Evolutionary conservation across 1,284 basidiomycete genomes (phyloP), one percentile per base, ranked within the genome.

Genomic region (Irpex sp.): DNA sequence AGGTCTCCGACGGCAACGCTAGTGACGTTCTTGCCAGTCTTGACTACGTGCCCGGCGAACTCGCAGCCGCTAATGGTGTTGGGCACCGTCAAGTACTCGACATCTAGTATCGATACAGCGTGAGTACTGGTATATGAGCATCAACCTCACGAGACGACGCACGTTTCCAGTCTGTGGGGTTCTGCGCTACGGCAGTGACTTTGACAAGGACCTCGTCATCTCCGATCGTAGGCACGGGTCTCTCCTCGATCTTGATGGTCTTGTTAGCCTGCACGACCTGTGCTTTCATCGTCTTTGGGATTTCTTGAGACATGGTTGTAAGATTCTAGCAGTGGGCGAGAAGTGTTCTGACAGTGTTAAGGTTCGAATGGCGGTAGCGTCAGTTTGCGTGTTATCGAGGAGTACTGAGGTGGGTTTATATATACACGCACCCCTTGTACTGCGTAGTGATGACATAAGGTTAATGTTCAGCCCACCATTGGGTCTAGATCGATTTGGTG

Each of bases 131-230:
- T 21, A 45, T n/a, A 52, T 7, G 48, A 35, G 5, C 23, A 21
- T 51, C 23, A 45, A 45, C 12, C 18, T 37, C 16, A 18, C 10
- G 37, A 45, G 49, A 28, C 21, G 21, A 63, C 67, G 35, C 48
- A 70, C 70, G 63, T 48, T 71, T 67, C 64, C 66, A 69, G 59
- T 72, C 71, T 4, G 71, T 69, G 0, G 70, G 71, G 59, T 71
- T 71, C 60, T 68, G 69, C 12, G 71, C 70, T 33, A 69, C 60
- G 2, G 69, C 66, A 49, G 65, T 61, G 42, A 53, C 65, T 55
- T 66, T 67, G 56, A 72, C 63, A 57, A 72, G 68, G 57, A 72
- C 57, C 55, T 72, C 68, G 48, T 69, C 63, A 35, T 67, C 67
- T 28, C 58, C 67, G 14, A 71, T 58, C 0, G 54, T n/a, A 6